phyloP scores from a whole-genome alignment of 2,329 filamentous ascomycete genomes.

The Mycosphaerella sp. region DNA sequence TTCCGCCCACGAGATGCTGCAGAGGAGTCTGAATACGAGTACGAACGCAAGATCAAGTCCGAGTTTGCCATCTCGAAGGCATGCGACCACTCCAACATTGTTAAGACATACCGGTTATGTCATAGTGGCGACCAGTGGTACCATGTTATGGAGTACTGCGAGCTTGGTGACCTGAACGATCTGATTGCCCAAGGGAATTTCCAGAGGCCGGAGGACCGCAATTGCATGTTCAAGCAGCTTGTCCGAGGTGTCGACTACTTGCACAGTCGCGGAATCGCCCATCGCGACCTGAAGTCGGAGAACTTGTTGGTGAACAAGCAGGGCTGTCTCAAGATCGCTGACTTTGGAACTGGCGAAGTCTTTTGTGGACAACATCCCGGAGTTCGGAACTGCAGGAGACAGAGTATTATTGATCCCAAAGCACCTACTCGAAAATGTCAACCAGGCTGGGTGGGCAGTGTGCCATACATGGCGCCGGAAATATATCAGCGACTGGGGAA shows the following conservation, averaged over 20 bases:
- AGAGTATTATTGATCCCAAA: slow-evolving; percentile 67
- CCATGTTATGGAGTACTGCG: slow-evolving; percentile 90
- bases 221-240: slow-evolving; percentile 86
- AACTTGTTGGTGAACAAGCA: slow-evolving; percentile 74
- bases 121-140: slow-evolving; percentile 67
- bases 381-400: slow-evolving; percentile 45
- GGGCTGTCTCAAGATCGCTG: slow-evolving; percentile 81
- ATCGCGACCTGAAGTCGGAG: slow-evolving; percentile 86
- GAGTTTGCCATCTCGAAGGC: slow-evolving; percentile 85
- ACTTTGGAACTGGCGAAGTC: slow-evolving; percentile 84
- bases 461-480: slow-evolving; percentile 83
- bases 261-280: slow-evolving; percentile 76
- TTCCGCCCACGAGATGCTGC: slow-evolving; percentile 66
- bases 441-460: slow-evolving; percentile 76
- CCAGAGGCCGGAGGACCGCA: slow-evolving; percentile 55
- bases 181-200: slow-evolving; percentile 66
- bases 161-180: slow-evolving; percentile 70
- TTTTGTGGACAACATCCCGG: slow-evolving; percentile 78
- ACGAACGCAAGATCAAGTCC: slow-evolving; percentile 83
- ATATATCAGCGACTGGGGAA: slow-evolving; percentile 61
- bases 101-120: slow-evolving; percentile 72
- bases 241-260: slow-evolving; percentile 75
- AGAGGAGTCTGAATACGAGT: slow-evolving; percentile 62
- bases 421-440: slow-evolving; percentile 62
- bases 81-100: slow-evolving; percentile 78